These are phyloP conservation scores for Raffaelea albimanens DNA, from an alignment of 2,329 filamentous ascomycete species.

Conservation along the genomic window DNA sequence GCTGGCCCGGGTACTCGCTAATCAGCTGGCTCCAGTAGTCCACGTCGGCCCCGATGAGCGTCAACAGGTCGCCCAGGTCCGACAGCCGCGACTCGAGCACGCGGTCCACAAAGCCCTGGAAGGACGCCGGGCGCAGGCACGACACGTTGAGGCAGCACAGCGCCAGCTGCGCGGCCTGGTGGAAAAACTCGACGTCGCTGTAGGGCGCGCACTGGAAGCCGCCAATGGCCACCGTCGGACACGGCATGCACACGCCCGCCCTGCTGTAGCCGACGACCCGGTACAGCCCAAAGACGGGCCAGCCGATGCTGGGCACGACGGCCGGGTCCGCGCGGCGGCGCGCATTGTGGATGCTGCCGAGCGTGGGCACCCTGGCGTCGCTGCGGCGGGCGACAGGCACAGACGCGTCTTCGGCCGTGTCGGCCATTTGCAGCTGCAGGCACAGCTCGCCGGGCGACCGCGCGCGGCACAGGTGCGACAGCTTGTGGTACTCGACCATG, in stretches of 20 bases:
- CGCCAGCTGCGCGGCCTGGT: not conserved
- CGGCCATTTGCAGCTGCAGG: not conserved
- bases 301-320: not conserved
- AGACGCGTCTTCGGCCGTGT: not conserved
- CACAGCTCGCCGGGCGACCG: not conserved
- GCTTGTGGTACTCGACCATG: conserved; percentile 3
- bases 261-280: not conserved
- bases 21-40: too few species aligned
- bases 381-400: not conserved
- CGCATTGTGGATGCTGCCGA: not conserved
- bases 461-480: not conserved
- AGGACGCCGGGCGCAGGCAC: not conserved
- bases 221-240: not conserved
- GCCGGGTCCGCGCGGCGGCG: too few species aligned
- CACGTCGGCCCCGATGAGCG: too few species aligned
- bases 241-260: not conserved
- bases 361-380: not conserved
- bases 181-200: not conserved
- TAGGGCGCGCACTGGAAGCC: not conserved
- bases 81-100: too few species aligned
- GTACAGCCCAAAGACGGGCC: not conserved
- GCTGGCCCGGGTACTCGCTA: too few species aligned
- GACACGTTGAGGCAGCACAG: not conserved
- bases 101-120: not conserved
- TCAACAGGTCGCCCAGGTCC: too few species aligned